Evolutionary conservation across 2,329 filamentous ascomycete genomes (phyloP).

Genomic region (Fusarium palustre): DNA sequence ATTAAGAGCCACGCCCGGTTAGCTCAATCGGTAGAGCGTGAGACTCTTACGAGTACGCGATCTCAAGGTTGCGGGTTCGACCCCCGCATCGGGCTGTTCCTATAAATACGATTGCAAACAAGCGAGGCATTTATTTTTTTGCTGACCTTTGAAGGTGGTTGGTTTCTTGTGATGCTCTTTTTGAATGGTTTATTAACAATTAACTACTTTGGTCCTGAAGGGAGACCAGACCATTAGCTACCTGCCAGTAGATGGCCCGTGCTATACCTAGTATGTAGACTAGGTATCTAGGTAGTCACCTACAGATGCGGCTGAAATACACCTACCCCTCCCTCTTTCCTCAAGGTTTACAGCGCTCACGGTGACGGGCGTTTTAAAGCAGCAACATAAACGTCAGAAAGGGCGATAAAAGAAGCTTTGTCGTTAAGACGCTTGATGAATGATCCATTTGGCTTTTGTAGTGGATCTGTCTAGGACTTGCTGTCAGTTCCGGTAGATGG

Average conservation of each 20-base stretch:
- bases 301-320: constrained; percentile 24
- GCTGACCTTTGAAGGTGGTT: background rate
- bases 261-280: too few species aligned
- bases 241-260: constrained; percentile 8
- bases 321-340: constrained; percentile 20
- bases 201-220: background rate
- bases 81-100: constrained; percentile 56
- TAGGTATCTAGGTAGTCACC: too few species aligned
- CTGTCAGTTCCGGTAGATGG: constrained; percentile 20
- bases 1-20: constrained; percentile 14
- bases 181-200: background rate
- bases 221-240: background rate
- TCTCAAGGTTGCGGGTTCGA: constrained; percentile 68
- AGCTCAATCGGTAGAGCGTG: constrained; percentile 67
- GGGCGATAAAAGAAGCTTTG: background rate
- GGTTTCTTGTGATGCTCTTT: background rate
- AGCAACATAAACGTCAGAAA: constrained; percentile 35
- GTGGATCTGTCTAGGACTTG: background rate
- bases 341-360: background rate
- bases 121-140: constrained; percentile 17
- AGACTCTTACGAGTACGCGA: constrained; percentile 65
- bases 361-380: constrained; percentile 34
- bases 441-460: background rate
- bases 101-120: constrained; percentile 32
- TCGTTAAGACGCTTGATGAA: background rate